phyloP scores from a whole-genome alignment of 371 early-diverging fungal genomes.

The Coemansia sp. region DNA sequence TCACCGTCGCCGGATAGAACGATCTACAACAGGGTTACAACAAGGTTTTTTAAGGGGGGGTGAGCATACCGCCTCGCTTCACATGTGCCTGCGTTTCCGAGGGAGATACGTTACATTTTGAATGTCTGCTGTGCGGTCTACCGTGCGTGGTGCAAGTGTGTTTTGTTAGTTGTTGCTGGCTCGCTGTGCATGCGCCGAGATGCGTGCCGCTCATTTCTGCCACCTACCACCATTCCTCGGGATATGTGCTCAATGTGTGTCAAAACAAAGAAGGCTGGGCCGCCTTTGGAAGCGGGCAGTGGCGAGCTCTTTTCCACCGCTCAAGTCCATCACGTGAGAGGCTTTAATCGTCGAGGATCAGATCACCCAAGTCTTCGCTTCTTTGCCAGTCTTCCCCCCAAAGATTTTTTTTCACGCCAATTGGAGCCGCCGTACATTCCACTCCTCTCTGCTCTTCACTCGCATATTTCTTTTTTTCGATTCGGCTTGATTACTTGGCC shows the following conservation, averaged over 20 bases:
- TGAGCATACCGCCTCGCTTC: not conserved
- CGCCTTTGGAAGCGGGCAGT: not conserved
- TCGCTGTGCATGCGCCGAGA: too few relatives aligned
- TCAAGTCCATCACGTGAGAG: not conserved
- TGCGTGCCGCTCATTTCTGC: not conserved
- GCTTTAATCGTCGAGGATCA: not conserved
- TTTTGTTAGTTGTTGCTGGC: not conserved
- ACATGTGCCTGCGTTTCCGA: too few relatives aligned
- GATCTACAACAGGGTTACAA: slow-evolving; percentile 14
- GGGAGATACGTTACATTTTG: slow-evolving; percentile 19
- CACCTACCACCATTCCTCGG: not conserved
- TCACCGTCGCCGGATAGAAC: slow-evolving; percentile 37
- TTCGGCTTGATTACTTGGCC: not conserved
- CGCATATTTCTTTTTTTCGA: not conserved
- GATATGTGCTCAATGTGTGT: not conserved
- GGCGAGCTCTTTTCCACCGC: too few relatives aligned
- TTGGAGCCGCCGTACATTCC: not conserved
- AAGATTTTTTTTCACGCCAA: not conserved
- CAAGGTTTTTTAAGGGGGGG: too few relatives aligned
- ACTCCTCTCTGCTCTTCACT: not conserved
- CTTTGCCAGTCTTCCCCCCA: not conserved
- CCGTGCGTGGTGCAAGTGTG: not conserved
- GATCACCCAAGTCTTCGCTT: slow-evolving; percentile 2
- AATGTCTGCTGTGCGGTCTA: slow-evolving; percentile 48
- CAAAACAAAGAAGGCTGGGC: not conserved